Evolutionary conservation across 2,329 filamentous ascomycete species (phyloP).

Genomic region (Hymenoscyphus fructigenus): DNA sequence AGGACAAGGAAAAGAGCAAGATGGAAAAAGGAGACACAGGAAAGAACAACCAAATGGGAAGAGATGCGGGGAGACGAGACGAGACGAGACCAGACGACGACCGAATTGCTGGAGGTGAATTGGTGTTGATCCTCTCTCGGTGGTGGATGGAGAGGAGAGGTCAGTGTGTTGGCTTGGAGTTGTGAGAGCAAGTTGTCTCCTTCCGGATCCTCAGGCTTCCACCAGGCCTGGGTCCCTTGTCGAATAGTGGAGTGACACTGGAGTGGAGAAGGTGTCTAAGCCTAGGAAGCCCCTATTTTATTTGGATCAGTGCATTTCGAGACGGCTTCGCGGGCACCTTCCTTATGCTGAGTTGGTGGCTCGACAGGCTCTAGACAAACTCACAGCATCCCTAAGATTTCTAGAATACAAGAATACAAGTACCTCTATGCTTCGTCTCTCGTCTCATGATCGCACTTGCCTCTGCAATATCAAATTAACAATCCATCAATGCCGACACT

Average conservation of each 20-base stretch:
- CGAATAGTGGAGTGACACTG: neutral
- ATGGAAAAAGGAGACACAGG: slow-evolving; percentile 11
- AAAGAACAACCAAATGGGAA: slow-evolving; percentile 10
- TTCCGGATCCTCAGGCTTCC: neutral
- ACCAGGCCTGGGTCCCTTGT: neutral
- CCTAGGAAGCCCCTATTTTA: neutral
- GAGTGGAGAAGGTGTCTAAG: neutral
- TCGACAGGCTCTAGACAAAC: too few relatives aligned
- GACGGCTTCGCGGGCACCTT: too few relatives aligned
- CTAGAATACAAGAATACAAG: too few relatives aligned
- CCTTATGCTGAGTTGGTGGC: too few relatives aligned
- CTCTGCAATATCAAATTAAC: too few relatives aligned
- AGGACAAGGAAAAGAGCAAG: slow-evolving; percentile 22
- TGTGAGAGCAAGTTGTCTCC: neutral
- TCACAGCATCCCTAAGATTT: too few relatives aligned
- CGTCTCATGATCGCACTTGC: too few relatives aligned
- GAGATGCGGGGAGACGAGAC: slow-evolving; percentile 10
- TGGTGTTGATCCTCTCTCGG: neutral
- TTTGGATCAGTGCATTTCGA: neutral
- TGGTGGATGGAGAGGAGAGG: slow-evolving; percentile 1
- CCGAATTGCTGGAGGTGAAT: neutral
- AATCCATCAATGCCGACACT: too few relatives aligned
- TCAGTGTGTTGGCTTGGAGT: neutral
- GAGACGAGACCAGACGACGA: too few relatives aligned
- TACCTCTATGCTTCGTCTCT: too few relatives aligned